Evolutionary conservation across 345 rosid species (phyloP), one percentile per base, ranked within the genome.

Genomic region (Syzygium jambos): DNA sequence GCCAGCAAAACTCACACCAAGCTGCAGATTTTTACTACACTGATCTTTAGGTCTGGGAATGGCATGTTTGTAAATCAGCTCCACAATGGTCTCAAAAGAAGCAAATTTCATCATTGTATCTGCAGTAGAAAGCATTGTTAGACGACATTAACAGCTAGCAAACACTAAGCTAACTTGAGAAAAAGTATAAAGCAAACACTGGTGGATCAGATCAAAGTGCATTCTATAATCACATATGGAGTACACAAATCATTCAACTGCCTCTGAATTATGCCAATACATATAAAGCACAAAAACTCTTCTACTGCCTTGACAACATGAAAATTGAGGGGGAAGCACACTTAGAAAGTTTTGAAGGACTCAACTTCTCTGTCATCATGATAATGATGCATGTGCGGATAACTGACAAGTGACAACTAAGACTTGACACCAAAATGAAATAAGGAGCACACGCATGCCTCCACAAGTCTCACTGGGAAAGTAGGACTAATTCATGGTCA

Each of bases 101-200:
- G 98, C 99, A 90, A 98, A 98, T 90, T 98, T 98, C 99, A 96
- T 98, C 99, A 98, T 96, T 1, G 99, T 98, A 92, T 96, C 99
- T 98, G 92, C 88, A 89, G 89, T 3, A 4, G 49, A 56, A 53
- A 88, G 49, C 21, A 49, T 51, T 25, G 30, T 29, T 30, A 17
- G 38, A 30, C n/a, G 12, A 29, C 27, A 56, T 11, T 49, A 41
- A 54, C 25, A 85, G 80, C 86, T 25, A 59, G 52, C 63, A 16
- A n/a, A 56, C 85, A 41, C 65, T 15, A 51, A 53, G 22, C 86
- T 21, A 41, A 52, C 80, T 27, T 6, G 52, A 25, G 54, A 46
- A 54, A 38, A 38, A 59, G 83, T 30, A 15, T 25, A 41, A 77
- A 38, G 21, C 61, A 73, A 46, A 73, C 25, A 0, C 46, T 17